A percentile compares a stretch with the other conserved stretches of the same genome.
Conservation (phyloP, 2,329 filamentous ascomycete genomes). For the Beauveria australis region DNA sequence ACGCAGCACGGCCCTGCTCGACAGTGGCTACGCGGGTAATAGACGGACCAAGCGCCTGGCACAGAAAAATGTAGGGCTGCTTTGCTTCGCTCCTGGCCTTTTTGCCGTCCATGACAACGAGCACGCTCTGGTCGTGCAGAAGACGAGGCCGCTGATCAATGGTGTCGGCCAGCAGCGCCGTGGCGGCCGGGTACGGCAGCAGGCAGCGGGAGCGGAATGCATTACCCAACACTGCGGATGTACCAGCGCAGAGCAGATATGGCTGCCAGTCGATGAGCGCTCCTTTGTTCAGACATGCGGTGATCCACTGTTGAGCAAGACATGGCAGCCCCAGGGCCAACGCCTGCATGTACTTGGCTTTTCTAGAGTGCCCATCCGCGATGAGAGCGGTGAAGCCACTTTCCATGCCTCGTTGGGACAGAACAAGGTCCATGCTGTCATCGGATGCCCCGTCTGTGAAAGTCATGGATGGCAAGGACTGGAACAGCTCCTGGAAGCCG, state of each 20-base stretch:
- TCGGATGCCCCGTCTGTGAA: slow-evolving; percentile 23
- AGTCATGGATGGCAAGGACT: slow-evolving; percentile 31
- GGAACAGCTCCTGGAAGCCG: slow-evolving; percentile 78
- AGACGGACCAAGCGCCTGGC: slow-evolving; percentile 66
- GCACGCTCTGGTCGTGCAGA: slow-evolving; percentile 55
- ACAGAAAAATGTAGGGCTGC: slow-evolving; percentile 72
- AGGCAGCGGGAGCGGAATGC: slow-evolving; percentile 70
- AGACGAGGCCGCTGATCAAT: slow-evolving; percentile 54
- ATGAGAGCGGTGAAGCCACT: slow-evolving; percentile 79
- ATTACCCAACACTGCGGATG: slow-evolving; percentile 67
- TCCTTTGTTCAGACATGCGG: slow-evolving; percentile 56
- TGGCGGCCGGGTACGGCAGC: slow-evolving; percentile 47
- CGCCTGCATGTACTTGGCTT: slow-evolving; percentile 89
- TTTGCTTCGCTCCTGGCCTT: slow-evolving; percentile 55
- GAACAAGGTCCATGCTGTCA: slow-evolving; percentile 30
- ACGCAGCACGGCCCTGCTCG: slow-evolving; percentile 52
- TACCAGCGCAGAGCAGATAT: slow-evolving; percentile 80
- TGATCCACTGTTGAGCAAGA: slow-evolving; percentile 73
- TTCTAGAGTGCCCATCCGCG: slow-evolving; percentile 76
- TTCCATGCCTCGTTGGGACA: slow-evolving; percentile 43
- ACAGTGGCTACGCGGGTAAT: slow-evolving; percentile 59
- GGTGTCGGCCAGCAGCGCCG: slow-evolving; percentile 47
- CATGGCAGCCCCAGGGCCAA: slow-evolving; percentile 84
- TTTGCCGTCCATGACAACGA: slow-evolving; percentile 56
- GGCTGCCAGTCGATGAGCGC: slow-evolving; percentile 64